Percentiles rank a stretch among this genome's conserved stretches.
These are phyloP conservation scores for Pythium apleroticum DNA, from an alignment of 352 stramenopile species.

Conservation along the genomic window DNA sequence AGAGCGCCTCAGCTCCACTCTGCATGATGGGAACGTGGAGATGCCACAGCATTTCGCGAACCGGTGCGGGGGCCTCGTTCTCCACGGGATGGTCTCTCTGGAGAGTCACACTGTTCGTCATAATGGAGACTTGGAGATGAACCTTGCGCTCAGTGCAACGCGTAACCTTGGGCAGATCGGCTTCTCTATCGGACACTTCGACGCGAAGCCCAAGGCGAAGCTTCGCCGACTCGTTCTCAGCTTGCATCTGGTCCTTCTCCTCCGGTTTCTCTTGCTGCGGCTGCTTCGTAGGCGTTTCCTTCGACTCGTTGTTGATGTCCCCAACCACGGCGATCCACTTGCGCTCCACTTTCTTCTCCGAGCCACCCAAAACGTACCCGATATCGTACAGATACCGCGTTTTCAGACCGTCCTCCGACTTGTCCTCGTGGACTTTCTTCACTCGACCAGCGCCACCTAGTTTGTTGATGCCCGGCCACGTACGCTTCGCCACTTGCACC, in stretches of 20 bases:
- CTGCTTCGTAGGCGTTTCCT: slow-evolving; percentile 23
- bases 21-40: slow-evolving; percentile 58
- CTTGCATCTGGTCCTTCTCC: neutral
- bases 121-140: slow-evolving; percentile 43
- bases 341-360: slow-evolving; percentile 77
- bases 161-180: slow-evolving; percentile 9
- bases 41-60: slow-evolving; percentile 46
- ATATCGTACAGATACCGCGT: slow-evolving; percentile 73
- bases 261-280: slow-evolving; percentile 1
- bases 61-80: neutral
- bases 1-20: slow-evolving; percentile 29
- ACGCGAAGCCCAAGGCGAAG: slow-evolving; percentile 25
- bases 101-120: slow-evolving; percentile 42
- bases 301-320: slow-evolving; percentile 14
- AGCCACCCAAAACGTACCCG: slow-evolving; percentile 64
- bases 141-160: slow-evolving; percentile 24
- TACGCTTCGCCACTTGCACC: slow-evolving; percentile 76
- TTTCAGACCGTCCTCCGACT: slow-evolving; percentile 24
- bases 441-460: slow-evolving; percentile 73
- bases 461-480: slow-evolving; percentile 88
- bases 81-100: slow-evolving; percentile 26
- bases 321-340: slow-evolving; percentile 78
- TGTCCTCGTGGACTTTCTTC: slow-evolving; percentile 53
- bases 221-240: neutral
- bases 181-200: slow-evolving; percentile 20